Evolutionary conservation across 1,284 basidiomycete genomes (phyloP).

Genomic region (Puccinia triticina): DNA sequence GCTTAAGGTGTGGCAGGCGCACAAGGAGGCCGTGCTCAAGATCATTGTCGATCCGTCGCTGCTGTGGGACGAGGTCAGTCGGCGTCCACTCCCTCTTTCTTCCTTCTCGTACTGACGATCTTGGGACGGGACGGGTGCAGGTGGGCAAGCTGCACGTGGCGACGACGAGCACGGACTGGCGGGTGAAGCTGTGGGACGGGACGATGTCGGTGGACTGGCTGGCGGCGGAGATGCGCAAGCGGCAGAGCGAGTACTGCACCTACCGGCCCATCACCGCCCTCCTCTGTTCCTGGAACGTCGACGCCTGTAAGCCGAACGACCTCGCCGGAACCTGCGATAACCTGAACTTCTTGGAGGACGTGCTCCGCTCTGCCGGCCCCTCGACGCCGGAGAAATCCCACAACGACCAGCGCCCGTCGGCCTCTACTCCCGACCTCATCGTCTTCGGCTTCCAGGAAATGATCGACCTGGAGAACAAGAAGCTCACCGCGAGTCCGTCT

Average conservation of each 20-base stretch:
- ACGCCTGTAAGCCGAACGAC: conserved; percentile 78
- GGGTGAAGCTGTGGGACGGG: conserved; percentile 46
- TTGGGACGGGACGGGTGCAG: conserved; percentile 80
- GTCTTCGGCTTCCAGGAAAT: conserved; percentile 94
- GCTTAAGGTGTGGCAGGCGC: conserved; percentile 87
- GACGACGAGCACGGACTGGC: conserved; percentile 49
- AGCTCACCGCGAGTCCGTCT: conserved; percentile 75
- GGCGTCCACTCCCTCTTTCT: conserved; percentile 56
- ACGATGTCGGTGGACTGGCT: conserved; percentile 46
- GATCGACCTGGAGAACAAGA: conserved; percentile 87
- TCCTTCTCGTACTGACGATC: conserved; percentile 75
- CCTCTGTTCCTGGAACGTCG: conserved; percentile 91
- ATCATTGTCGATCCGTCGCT: conserved; percentile 64
- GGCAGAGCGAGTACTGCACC: conserved; percentile 75
- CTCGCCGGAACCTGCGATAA: conserved; percentile 70
- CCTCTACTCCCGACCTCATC: conserved; percentile 71
- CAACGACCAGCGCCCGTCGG: not conserved
- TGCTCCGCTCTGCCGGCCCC: conserved; percentile 61
- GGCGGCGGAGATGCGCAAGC: conserved; percentile 68
- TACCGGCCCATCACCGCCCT: conserved; percentile 78
- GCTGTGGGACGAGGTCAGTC: conserved; percentile 47
- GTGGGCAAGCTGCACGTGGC: conserved; percentile 59
- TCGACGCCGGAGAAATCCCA: not conserved
- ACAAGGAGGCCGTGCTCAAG: conserved; percentile 74
- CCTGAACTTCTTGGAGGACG: conserved; percentile 72